Base-by-base conservation (phyloP, 306 rosid genomes). In the Trifolium repens region DNA sequence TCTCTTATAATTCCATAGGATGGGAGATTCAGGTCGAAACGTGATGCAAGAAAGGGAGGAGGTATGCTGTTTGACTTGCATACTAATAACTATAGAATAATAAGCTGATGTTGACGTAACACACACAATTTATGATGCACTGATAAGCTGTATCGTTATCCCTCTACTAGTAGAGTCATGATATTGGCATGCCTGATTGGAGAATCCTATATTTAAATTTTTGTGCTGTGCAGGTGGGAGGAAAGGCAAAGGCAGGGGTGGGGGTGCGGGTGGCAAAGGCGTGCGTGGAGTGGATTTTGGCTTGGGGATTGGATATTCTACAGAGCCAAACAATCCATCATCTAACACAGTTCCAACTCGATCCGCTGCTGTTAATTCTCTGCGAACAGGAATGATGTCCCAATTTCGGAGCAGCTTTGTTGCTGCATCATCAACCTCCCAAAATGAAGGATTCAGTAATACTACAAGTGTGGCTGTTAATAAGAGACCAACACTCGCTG, bases 241-340 rank as follows among this genome's bases (percentile, higher is more conserved):
- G 69, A 94, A 91, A 78, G 88, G 96, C 79, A 90, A 54, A 81
- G 97, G 94, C 22, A 87, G 89, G 62, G 87, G 98, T 11, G 89
- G 94, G 0, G 81, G 89, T 6, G 73, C 83, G 2, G 50, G 88
- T 5, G 84, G 93, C 37, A 91, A 93, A 59, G 98, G 98, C 32
- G 96, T 94, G 75, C 98, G 98, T 14, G 98, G 98, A 39, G 98
- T 94, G 84, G 97, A 94, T 85, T 94, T 81, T 75, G 98, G 98
- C 44, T 71, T 91, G 80, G 98, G 98, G 77, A 94, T 94, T 70
- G 98, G 98, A 71, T 94, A 91, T 77, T 82, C 42, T 73, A 53
- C 89, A 5, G 98, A 94, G 77, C 81, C 96, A 44, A 86, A 68
- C 66, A 91, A 4, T 62, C 40, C 85, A 73, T 40, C 91, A 44